Base-by-base conservation (phyloP, 352 stramenopile genomes). In the Phytophthora cryptogea region DNA sequence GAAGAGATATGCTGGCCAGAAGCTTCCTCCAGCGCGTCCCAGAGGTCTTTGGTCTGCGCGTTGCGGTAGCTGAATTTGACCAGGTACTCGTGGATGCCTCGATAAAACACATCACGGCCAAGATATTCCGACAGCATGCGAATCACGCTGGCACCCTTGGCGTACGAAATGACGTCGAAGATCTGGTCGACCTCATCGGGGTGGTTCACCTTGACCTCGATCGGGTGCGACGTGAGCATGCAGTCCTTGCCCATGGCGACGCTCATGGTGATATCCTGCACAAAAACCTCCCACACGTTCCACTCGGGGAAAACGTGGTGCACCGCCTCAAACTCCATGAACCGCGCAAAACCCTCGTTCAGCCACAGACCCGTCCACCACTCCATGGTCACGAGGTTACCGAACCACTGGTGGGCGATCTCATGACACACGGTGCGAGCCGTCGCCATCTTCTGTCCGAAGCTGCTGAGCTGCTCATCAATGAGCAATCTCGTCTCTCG, bases 381-480 rank as follows among this genome's bases (percentile, higher is more conserved):
- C 23, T 93, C 83, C 96, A 99, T 99, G 7, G 97, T 99, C 10
- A 99, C 97, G 0, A 99, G 72, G 66, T 99, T 99, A 36, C 97
- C 96, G 54, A 99, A 99, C 84, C 81, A 92, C 55, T 99, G 96
- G 79, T 99, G 97, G 0, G 97, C 96, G 5, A 99, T 86, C 76
- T 99, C 97, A 71, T 99, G 97, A 39, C 91, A 98, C 14, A 99
- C 96, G 2, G 98, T 97, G 4, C 89, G 90, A 23, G 95, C 96
- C 17, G 98, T 97, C 4, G 68, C 73, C 42, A 77, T 74, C 59
- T 89, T 89, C 47, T 90, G 79, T 30, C 64, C 59, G 39, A 89
- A 84, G 42, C 78, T 90, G 51, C 77, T 90, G 13, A 83, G 61
- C 54, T 87, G 59, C n/a, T 75, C 69, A 50, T 96, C 88, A 41